Evolutionary conservation across 352 stramenopile genomes (phyloP), one percentile per base, ranked within the genome.

Genomic region (Bremia lactucae): DNA sequence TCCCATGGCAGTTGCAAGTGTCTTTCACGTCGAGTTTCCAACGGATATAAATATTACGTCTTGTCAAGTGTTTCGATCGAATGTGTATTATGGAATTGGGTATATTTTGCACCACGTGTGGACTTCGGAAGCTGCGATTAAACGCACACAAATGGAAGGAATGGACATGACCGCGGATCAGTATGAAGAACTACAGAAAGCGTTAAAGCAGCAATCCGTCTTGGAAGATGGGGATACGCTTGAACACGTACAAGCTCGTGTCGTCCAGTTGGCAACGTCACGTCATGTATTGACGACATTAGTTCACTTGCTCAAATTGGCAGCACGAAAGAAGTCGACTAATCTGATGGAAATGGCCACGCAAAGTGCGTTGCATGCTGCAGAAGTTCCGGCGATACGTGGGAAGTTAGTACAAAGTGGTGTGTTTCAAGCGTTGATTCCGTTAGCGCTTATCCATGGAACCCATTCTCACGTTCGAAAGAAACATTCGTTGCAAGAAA

Each of bases 111-210:
- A 95, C 38, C 77, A 96, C 51, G 65, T 97, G 13, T 66, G 95
- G 18, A 96, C 95, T 16, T 96, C 88, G 20, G 87, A 96, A 47
- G 72, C 96, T 41, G 85, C 93, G 36, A 72, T 98, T 4, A 93
- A 96, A 40, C 95, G 87, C 44, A 96, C 98, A 67, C 83, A 96
- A 50, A 97, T 98, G 69, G 76, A 92, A 22, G 90, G 91, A 7
- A 97, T 97, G 70, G 94, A 98, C 50, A 87, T 98, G 45, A 97
- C 91, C 0, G 77, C 92, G 23, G 93, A 98, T 47, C 92, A 98
- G 63, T 98, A 98, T 61, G 94, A 98, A 72, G 81, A 98, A 60
- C 68, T 98, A 13, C 87, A 97, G 62, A 83, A 92, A 38, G 79
- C 97, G 35, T 65, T 93, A 14, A 92, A 93, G 43, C 87, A 96